A percentile compares a stretch with the other conserved stretches of the same genome.
These are phyloP conservation scores for Cordyceps militaris DNA, from an alignment of 2,329 filamentous ascomycete genomes.

Conservation along the genomic window DNA sequence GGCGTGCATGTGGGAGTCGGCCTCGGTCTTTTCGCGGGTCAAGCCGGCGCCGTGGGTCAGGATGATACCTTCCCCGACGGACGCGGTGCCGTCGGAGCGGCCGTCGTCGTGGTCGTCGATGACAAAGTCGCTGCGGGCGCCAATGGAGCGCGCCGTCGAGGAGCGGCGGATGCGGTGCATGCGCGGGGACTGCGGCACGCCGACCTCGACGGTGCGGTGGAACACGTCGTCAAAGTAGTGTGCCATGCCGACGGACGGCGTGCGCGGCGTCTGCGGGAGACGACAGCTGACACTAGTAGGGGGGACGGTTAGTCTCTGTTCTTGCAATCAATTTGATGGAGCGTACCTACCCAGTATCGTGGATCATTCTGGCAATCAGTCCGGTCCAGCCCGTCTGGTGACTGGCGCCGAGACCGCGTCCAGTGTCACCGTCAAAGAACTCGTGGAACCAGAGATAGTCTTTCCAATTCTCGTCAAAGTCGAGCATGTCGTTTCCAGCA, in stretches of 20 bases:
- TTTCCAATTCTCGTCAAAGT: conserved; percentile 90
- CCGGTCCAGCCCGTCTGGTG: conserved; percentile 98
- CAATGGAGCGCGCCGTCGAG: conserved; percentile 77
- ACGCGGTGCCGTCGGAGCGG: conserved; percentile 26
- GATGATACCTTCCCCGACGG: conserved; percentile 28
- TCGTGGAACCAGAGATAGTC: conserved; percentile 86
- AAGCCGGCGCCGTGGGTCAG: conserved; percentile 30
- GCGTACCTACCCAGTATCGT: conserved; percentile 88
- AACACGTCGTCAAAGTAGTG: conserved; percentile 96
- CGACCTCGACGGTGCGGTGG: conserved; percentile 33
- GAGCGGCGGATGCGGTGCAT: conserved; percentile 62
- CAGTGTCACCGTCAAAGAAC: conserved; percentile 91
- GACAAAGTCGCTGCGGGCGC: conserved; percentile 69
- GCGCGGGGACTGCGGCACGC: conserved; percentile 29
- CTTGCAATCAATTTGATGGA: not conserved
- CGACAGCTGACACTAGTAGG: conserved; percentile 69
- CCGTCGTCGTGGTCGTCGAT: conserved; percentile 25
- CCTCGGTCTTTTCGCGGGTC: conserved; percentile 42
- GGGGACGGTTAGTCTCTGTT: conserved; percentile 32
- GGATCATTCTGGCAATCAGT: conserved; percentile 91
- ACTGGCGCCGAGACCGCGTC: conserved; percentile 80
- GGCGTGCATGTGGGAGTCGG: conserved; percentile 65
- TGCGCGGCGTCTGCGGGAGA: conserved; percentile 86
- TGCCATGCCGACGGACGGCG: conserved; percentile 71
- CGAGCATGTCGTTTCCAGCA: conserved; percentile 72